Percentiles rank a stretch among this genome's conserved stretches.
Evolutionary conservation across 257 asterid genomes (phyloP).

Genomic region (Schizonepeta tenuifolia): DNA sequence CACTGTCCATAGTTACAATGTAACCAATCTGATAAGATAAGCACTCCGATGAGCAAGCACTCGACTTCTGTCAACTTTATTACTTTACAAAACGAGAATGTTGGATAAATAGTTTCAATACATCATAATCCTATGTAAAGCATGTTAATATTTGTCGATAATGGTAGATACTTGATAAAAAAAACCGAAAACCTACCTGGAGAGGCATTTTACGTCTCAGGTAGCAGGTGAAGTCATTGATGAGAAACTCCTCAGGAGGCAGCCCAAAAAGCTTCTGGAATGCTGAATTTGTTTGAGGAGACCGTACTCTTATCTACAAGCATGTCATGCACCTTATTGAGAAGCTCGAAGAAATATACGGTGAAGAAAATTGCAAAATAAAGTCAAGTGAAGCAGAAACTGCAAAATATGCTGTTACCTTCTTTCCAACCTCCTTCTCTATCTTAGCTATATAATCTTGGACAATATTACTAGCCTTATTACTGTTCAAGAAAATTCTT

Average conservation of each 20-base stretch:
- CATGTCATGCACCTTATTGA: constrained; percentile 24
- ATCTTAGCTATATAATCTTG: constrained; percentile 80
- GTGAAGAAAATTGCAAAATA: constrained; percentile 13
- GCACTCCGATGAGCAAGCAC: too few species aligned
- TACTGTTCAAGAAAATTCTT: constrained; percentile 84
- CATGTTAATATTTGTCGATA: not conserved
- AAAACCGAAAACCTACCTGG: constrained; percentile 49
- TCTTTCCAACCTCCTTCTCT: constrained; percentile 98
- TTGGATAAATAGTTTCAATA: not conserved
- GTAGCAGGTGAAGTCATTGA: constrained; percentile 94
- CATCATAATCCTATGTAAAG: not conserved
- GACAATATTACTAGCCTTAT: constrained; percentile 70
- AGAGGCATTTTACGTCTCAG: constrained; percentile 95
- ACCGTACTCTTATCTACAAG: constrained; percentile 78
- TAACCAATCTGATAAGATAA: not conserved
- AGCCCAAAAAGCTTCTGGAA: constrained; percentile 91
- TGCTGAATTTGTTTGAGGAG: constrained; percentile 96
- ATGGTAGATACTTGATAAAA: not conserved
- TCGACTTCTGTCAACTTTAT: not conserved
- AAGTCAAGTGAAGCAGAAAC: constrained; percentile 14
- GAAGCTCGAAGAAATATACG: constrained; percentile 28
- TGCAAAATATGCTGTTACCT: constrained; percentile 52
- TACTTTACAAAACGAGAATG: not conserved
- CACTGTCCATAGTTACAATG: too few species aligned
- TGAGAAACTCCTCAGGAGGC: constrained; percentile 96